Base-by-base conservation (phyloP, 2,329 filamentous ascomycete genomes). In the Fusarium sp. region DNA sequence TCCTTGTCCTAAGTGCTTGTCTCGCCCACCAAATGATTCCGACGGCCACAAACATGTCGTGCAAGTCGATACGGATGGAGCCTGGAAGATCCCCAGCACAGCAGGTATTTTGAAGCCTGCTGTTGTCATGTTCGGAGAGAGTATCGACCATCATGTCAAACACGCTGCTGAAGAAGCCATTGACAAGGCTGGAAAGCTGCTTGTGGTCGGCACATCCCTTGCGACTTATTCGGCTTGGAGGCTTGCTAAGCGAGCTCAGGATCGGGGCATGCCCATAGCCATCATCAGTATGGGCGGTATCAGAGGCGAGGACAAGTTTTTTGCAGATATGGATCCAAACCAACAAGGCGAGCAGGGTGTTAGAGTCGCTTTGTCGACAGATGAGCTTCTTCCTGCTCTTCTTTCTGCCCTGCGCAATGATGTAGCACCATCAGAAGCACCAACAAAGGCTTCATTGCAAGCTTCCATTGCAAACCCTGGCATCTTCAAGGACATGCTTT, bases 151-250 rank as follows among this genome's bases (percentile, higher is more conserved):
- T 2, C 75, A 81, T 2, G 90, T 94, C 37, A 98, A 97, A 79
- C 79, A 83, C 3, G 90, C 89, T 1, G 95, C 94, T 3, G 94
- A 98, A 77, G 82, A 88, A 29, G 92, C 92, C 14, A 89, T 98
- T 52, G 93, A 98, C 75, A 86, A 86, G 29, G 92, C 94, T 2
- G 90, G 89, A 8, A 88, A 89, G 63, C 80, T 98, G 37, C 83
- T 98, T 24, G 87, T 98, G 11, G 79, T 98, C 18, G 96, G 94
- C 6, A 98, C 93, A 37, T 97, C 93, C 66, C 85, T 98, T 49
- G 96, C 96, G 8, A 98, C 96, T 0, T 98, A 97, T 79, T 97
- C 94, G 13, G 96, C 96, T 0, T 99, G 94, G 94, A 86, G 95
- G 61, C 80, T 99, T 57, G 94, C 92, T 3, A 95, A 94, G 82